Base-by-base conservation (phyloP, 805 yeast species). In the Yarrowia deformans region DNA sequence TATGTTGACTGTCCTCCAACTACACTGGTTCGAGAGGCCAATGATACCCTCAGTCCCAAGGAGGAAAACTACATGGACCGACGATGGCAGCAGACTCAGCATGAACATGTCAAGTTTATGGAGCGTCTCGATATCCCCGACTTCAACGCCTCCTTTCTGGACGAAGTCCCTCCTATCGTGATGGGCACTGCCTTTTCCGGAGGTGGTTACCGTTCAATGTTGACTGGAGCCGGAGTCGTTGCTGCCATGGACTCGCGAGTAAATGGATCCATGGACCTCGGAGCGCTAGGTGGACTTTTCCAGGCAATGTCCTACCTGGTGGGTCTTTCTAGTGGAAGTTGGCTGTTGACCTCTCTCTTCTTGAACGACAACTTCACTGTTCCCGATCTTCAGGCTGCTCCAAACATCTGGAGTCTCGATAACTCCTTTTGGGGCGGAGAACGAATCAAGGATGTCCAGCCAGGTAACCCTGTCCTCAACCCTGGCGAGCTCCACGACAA, bases 181-280 rank as follows among this genome's bases (percentile, higher is more conserved):
- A 71, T 78, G 48, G 83, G 82, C 4, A 69, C 79, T 3, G 88
- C 92, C 9, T 87, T 88, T 72, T 86, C 91, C 19, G 97, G 97
- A 54, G 98, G 98, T 73, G 98, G 98, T 5, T 93, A 90, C 76
- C 83, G 97, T 70, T 94, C 97, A 39, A 90, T 92, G 91, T 78
- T 91, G 55, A 79, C 83, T 70, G 97, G 96, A 2, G 97, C 95
- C 5, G 97, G 97, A 43, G 86, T 86, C 74, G 78, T 91, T 13
- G 81, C 93, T 1, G 97, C 94, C 1, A 79, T 90, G 70, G 97
- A 91, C 76, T 85, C 85, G 72, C 81, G 95, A 72, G 87, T 93
- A 1, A 81, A 81, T 2, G 77, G 77, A 13, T 88, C 90, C 6
- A 81, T 86, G 1, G 80, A 77, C 23, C 75, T 79, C 39, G 69